Conservation (phyloP, 495 filamentous ascomycete genomes). For the Paragyromitra xinjiangensis region DNA sequence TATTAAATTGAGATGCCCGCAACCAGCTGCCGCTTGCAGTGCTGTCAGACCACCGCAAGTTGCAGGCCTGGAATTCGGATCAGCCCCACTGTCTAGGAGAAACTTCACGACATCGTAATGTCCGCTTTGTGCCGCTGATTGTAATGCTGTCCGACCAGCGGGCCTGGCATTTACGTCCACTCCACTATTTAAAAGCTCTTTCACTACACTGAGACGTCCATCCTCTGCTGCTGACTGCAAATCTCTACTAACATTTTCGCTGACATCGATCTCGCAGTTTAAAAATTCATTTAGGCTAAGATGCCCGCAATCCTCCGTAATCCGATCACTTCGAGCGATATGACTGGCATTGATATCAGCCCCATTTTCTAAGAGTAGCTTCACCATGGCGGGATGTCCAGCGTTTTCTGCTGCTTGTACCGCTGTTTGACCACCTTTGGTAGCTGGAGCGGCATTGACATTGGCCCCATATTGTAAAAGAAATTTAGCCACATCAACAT, state of each 20-base stretch:
- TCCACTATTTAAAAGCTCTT: neutral
- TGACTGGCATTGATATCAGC: neutral
- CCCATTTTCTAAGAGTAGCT: neutral
- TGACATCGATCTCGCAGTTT: neutral
- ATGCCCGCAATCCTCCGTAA: neutral
- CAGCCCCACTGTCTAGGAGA: neutral
- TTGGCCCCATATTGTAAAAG: constrained; percentile 40
- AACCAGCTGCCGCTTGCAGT: no score
- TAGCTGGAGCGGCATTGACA: neutral
- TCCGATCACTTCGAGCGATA: neutral
- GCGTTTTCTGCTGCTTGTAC: neutral
- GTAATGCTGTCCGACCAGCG: neutral
- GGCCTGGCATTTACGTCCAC: neutral
- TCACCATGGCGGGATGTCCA: neutral
- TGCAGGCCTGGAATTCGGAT: no score
- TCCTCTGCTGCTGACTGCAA: neutral
- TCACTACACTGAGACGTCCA: neutral
- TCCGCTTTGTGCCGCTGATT: neutral
- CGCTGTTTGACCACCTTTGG: neutral
- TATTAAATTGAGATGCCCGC: no score
- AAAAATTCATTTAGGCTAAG: neutral
- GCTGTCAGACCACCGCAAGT: no score
- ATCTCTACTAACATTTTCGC: neutral
- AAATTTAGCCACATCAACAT: neutral
- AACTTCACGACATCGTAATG: constrained; percentile 8